phyloP scores from a whole-genome alignment of 2,329 filamentous ascomycete species.

The Venturia effusa region DNA sequence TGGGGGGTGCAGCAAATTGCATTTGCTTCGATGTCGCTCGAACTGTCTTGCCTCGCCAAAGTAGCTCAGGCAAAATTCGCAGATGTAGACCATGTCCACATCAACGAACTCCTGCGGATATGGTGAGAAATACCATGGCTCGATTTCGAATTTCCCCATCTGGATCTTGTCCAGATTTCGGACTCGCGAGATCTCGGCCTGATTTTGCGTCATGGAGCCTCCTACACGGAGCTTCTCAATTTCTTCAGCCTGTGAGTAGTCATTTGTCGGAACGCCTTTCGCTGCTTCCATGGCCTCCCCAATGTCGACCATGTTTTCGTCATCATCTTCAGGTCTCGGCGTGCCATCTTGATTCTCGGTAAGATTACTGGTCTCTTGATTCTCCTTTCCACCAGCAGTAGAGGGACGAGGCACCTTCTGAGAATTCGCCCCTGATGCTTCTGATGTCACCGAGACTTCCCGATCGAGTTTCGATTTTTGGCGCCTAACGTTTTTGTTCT shows the following conservation, averaged over 20 bases:
- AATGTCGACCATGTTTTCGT: constrained; percentile 41
- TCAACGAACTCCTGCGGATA: constrained; percentile 85
- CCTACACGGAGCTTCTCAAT: constrained; percentile 92
- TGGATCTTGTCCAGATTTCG: constrained; percentile 90
- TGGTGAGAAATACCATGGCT: constrained; percentile 98
- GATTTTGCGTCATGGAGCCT: constrained; percentile 98
- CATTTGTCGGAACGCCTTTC: constrained; percentile 39
- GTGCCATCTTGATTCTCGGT: constrained; percentile 39
- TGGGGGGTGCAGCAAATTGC: constrained; percentile 80
- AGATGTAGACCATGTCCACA: constrained; percentile 86
- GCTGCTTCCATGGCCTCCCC: constrained; percentile 42
- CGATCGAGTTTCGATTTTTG: constrained; percentile 37
- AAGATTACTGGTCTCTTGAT: constrained; percentile 36
- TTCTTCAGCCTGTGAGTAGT: constrained; percentile 74
- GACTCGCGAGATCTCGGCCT: constrained; percentile 90
- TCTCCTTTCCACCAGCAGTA: constrained; percentile 50
- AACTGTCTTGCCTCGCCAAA: constrained; percentile 78
- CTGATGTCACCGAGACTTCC: constrained; percentile 47
- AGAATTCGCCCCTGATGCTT: constrained; percentile 40
- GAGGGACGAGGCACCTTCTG: constrained; percentile 39
- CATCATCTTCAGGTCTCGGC: constrained; percentile 40
- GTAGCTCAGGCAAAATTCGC: constrained; percentile 93
- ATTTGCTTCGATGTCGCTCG: constrained; percentile 76
- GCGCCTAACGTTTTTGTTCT: constrained; percentile 35
- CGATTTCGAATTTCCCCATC: constrained; percentile 84